Evolutionary conservation across 2,329 filamentous ascomycete genomes (phyloP).

Genomic region (Penicillium olsonii): DNA sequence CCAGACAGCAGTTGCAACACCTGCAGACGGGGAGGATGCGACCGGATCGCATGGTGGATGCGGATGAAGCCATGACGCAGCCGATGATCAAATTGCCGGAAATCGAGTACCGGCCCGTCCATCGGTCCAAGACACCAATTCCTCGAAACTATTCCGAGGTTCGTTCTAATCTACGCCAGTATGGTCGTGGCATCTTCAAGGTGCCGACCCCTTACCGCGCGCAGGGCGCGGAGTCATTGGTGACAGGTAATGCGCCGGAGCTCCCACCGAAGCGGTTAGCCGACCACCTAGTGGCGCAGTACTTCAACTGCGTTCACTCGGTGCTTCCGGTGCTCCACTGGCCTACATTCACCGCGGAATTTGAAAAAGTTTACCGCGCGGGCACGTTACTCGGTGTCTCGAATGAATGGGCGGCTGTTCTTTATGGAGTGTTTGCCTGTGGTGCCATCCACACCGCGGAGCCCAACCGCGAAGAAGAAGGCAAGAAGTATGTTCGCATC

Average conservation of each 20-base stretch:
- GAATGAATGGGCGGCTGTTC: constrained; percentile 73
- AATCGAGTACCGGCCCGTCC: constrained; percentile 66
- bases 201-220: constrained; percentile 69
- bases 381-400: constrained; percentile 63
- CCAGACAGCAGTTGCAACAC: constrained; percentile 77
- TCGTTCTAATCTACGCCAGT: constrained; percentile 69
- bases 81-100: constrained; percentile 61
- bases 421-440: constrained; percentile 81
- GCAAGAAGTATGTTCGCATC: constrained; percentile 69
- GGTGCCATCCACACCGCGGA: constrained; percentile 72
- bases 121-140: constrained; percentile 61
- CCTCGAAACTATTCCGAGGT: constrained; percentile 71
- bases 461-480: constrained; percentile 58
- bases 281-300: constrained; percentile 73
- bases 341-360: constrained; percentile 75
- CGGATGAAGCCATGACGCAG: constrained; percentile 46
- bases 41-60: constrained; percentile 48
- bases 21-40: constrained; percentile 65
- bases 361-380: constrained; percentile 73
- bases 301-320: constrained; percentile 74
- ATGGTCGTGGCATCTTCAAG: constrained; percentile 78
- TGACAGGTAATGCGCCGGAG: constrained; percentile 60
- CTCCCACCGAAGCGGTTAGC: constrained; percentile 70
- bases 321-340: constrained; percentile 86
- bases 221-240: constrained; percentile 49